Base-by-base conservation (phyloP, 805 yeast species). In the Candida loeiensis region DNA sequence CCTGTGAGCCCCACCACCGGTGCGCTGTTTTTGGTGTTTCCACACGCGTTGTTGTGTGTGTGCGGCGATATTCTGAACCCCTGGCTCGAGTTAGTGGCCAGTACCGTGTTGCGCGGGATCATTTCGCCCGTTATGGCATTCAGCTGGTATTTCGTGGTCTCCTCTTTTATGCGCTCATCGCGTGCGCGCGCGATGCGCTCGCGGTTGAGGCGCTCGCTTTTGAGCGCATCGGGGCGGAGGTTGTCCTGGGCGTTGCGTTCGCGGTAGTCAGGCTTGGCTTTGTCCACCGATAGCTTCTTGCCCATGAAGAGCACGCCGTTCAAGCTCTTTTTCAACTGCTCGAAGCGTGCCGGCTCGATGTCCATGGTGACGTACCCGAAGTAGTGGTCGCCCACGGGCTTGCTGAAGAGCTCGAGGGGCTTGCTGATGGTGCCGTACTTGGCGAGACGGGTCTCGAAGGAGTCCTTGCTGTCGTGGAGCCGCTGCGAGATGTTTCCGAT, bases 231-330 rank as follows among this genome's bases (percentile, higher is more conserved):
- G 28, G 74, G 74, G 31, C 74, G 58, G 9, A 56, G 60, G 21
- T 58, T 45, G 46, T 80, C 82, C 33, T 58, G 54, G 21, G 61
- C 58, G 82, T 81, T 74, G 14, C 60, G 53, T 17, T 64, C 64
- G 33, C 62, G 51, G 59, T 63, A 84, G 32, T 66, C 66, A 0
- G 79, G 79, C 48, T 73, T 77, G 3, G 97, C 96, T 33, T 64
- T 57, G 38, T 73, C 78, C 7, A 91, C 62, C 2, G 69, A 66
- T 25, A 91, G 59, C 39, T 73, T 77, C 18, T 82, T 71, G 2
- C 95, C 95, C 72, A 85, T 87, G 61, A 73, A 91, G 18, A 74
- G 75, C 1, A 83, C 76, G 21, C 90, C 93, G 55, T 87, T 76
- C 47, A 86, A 73, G 0, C 84, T 66, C 5, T 63, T 57, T 43